phyloP scores from a whole-genome alignment of 352 stramenopile genomes.

The Aphanomyces invadans region DNA sequence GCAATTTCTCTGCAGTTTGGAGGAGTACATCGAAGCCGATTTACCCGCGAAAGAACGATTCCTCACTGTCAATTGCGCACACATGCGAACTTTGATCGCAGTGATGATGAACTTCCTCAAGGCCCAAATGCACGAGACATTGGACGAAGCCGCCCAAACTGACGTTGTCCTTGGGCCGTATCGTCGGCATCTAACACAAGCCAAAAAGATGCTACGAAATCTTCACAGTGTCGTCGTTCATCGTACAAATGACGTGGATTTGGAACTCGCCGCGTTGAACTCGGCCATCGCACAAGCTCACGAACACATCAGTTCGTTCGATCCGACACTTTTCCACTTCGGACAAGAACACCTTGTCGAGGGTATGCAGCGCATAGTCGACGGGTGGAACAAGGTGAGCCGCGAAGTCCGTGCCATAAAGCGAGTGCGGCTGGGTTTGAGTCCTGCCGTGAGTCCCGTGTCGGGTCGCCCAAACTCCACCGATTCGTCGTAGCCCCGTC shows the following conservation, averaged over 20 bases:
- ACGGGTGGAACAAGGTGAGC: neutral
- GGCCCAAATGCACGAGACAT: neutral
- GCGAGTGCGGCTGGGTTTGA: neutral
- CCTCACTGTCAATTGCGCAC: conserved; percentile 5
- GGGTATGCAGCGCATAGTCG: neutral
- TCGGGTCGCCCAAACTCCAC: no score
- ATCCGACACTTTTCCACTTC: conserved; percentile 1
- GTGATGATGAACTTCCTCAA: conserved; percentile 5
- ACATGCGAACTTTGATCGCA: conserved; percentile 10
- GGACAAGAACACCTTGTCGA: neutral
- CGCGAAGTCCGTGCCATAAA: conserved; percentile 2
- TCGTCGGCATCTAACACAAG: conserved; percentile 8
- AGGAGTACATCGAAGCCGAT: conserved; percentile 22
- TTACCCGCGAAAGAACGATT: conserved; percentile 25
- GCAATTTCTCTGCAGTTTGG: conserved; percentile 16
- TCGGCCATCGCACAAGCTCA: neutral
- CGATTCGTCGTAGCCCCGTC: no score
- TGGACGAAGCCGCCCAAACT: conserved; percentile 9
- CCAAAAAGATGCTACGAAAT: neutral
- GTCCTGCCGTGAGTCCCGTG: neutral
- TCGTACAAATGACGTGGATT: neutral
- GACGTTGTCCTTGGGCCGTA: conserved; percentile 13
- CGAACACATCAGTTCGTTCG: neutral
- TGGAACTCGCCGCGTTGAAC: neutral
- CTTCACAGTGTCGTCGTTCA: neutral